Evolutionary conservation across 2,329 filamentous ascomycete species (phyloP), one percentile per base, ranked within the genome.

Genomic region (Neurospora sp.): DNA sequence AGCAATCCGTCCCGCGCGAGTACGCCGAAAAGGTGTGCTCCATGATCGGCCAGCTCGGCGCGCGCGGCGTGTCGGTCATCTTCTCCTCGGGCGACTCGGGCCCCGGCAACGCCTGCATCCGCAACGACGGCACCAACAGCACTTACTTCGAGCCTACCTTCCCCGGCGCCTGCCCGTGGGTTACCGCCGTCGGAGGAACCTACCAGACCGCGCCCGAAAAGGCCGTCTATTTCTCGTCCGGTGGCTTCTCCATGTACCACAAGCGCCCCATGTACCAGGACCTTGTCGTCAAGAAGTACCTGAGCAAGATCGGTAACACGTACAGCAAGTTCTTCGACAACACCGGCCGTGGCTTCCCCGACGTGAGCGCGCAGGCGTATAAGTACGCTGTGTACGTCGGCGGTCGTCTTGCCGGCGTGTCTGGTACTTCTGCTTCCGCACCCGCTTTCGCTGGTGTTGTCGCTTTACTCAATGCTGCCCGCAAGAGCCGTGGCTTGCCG

Each of bases 21-120:
- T 92, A 91, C 75, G 87, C 87, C 19, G 81, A 82, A 67, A 83
- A 84, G 68, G 87, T 90, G 13, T 92, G 90, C 81, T 83, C 86
- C 72, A 82, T 88, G 73, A 89, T 90, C 74, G 87, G 85, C 62
- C 85, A 90, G 74, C 86, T 91, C 39, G 89, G 88, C n/a, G 85
- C 87, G 1, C 86, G 89, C 52, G 90, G 90, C n/a, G 84, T 90
- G 4, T 86, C 86, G 1, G 82, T 91, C n/a, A 79, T 91, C 38
- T 87, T 90, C 11, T 87, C 85, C 0, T 87, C 85, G 0, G 81
- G 81, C 82, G 90, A 70, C 83, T 91, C 76, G 78, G 87, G 90
- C 5, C 86, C 88, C 0, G 84, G 91, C n/a, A 82, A 90, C 71
- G 86, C 87, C 74, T 86, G 87, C 76, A 78, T 83, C 70, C 83